Evolutionary conservation across 495 filamentous ascomycete species (phyloP).

Genomic region (Choiromyces venosus): DNA sequence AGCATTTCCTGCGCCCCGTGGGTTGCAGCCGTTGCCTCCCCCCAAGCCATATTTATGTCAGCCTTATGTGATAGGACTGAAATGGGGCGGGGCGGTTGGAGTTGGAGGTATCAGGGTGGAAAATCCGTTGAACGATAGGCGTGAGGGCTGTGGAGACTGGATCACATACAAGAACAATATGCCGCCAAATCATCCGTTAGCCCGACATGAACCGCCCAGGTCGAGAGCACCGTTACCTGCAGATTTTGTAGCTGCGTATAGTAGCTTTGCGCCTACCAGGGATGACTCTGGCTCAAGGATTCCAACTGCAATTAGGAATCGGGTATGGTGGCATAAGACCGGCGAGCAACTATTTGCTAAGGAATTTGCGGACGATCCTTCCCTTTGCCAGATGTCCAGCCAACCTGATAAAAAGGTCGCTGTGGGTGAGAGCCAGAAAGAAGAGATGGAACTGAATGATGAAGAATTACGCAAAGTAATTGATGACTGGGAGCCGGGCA

Average conservation of each 20-base stretch:
- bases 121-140: conserved; percentile 20
- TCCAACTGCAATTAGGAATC: conserved; percentile 54
- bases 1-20: conserved; percentile 56
- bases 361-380: conserved; percentile 36
- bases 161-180: conserved; percentile 47
- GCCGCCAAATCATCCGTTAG: conserved; percentile 4
- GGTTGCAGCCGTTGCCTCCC: conserved; percentile 53
- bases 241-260: conserved; percentile 51
- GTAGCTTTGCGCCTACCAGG: conserved; percentile 64
- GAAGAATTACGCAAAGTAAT: conserved; percentile 31
- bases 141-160: conserved; percentile 49
- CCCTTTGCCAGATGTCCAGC: conserved; percentile 21
- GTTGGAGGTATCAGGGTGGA: conserved; percentile 25
- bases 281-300: conserved; percentile 60
- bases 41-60: conserved; percentile 42
- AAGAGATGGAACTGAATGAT: conserved; percentile 24
- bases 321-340: conserved; percentile 63
- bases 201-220: conserved; percentile 30
- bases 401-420: conserved; percentile 7
- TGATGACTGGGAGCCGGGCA: conserved; percentile 33
- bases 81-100: conserved; percentile 35
- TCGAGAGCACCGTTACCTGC: conserved; percentile 34
- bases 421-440: conserved; percentile 18
- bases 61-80: conserved; percentile 19
- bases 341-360: conserved; percentile 54